phyloP scores from a whole-genome alignment of 176 grass and related monocot genomes.

The Avena insularis region DNA sequence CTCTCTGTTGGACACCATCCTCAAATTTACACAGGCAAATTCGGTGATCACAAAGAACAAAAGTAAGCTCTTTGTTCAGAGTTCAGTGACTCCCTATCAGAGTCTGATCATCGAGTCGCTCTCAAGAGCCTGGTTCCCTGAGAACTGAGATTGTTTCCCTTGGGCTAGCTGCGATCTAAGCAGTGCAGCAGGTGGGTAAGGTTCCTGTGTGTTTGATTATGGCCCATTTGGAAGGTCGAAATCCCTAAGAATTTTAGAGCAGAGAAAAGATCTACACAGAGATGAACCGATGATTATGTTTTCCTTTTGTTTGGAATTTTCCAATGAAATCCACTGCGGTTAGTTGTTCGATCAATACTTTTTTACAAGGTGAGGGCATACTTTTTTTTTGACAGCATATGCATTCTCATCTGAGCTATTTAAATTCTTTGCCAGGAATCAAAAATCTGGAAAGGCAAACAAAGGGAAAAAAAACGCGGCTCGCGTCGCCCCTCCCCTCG shows the following conservation, averaged over 20 bases:
- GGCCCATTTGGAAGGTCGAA: background rate
- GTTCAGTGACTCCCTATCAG: conserved; percentile 50
- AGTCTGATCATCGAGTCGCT: conserved; percentile 56
- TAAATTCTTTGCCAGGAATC: too few relatives aligned
- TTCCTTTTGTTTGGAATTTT: background rate
- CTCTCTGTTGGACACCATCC: conserved; percentile 91
- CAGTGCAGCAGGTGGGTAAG: conserved; percentile 33
- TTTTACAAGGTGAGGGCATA: too few relatives aligned
- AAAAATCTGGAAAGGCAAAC: too few relatives aligned
- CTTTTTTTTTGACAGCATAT: too few relatives aligned
- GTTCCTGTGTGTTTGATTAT: conserved; percentile 24
- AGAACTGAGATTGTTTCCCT: background rate
- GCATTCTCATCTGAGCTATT: too few relatives aligned
- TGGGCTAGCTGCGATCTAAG: background rate
- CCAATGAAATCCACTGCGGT: background rate
- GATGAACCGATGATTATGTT: background rate
- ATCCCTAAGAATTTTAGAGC: background rate
- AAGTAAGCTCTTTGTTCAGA: conserved; percentile 14
- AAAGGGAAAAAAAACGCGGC: too few relatives aligned
- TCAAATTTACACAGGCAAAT: conserved; percentile 37
- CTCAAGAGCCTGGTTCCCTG: conserved; percentile 9
- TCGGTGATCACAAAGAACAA: background rate
- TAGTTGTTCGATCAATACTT: too few relatives aligned
- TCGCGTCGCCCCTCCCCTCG: too few relatives aligned
- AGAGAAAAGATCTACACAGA: background rate